These are phyloP conservation scores for Diaporthe aspalathi DNA, from an alignment of 2,329 filamentous ascomycete genomes.

Conservation along the genomic window DNA sequence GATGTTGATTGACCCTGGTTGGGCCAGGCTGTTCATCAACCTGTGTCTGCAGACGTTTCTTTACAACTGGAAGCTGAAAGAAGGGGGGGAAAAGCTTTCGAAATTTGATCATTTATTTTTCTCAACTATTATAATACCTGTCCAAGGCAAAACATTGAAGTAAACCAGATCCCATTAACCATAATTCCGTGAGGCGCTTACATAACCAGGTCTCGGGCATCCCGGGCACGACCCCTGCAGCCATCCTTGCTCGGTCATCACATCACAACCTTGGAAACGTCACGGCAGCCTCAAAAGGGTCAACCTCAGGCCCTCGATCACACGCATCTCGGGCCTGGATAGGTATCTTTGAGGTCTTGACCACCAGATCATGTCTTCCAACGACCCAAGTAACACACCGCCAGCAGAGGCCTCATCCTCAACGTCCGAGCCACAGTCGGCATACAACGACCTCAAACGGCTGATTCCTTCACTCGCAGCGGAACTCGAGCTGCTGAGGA, in stretches of 20 bases:
- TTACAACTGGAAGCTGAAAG: too few species aligned
- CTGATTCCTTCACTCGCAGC: conserved; percentile 45
- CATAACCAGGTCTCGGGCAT: conserved; percentile 3
- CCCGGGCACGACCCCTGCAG: conserved; percentile 4
- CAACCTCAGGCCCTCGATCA: not conserved
- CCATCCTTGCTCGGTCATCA: conserved; percentile 9
- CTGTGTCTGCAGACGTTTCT: too few species aligned
- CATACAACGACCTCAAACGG: conserved; percentile 45
- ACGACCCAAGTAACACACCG: not conserved
- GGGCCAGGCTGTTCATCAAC: too few species aligned
- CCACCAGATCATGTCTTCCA: not conserved
- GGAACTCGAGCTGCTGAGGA: conserved; percentile 46
- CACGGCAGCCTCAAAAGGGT: not conserved
- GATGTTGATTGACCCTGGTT: too few species aligned
- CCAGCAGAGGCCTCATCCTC: conserved; percentile 33
- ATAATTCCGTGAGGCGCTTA: not conserved
- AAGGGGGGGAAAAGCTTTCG: too few species aligned
- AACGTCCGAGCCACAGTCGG: conserved; percentile 38
- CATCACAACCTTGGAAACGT: too few species aligned
- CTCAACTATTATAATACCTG: too few species aligned
- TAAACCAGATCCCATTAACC: too few species aligned
- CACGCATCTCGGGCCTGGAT: not conserved
- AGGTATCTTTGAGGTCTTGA: not conserved
- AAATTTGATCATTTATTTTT: too few species aligned
- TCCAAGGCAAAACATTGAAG: too few species aligned